Base-by-base conservation (phyloP, 176 grass and related monocot species). In the Cenchrus purpureus region DNA sequence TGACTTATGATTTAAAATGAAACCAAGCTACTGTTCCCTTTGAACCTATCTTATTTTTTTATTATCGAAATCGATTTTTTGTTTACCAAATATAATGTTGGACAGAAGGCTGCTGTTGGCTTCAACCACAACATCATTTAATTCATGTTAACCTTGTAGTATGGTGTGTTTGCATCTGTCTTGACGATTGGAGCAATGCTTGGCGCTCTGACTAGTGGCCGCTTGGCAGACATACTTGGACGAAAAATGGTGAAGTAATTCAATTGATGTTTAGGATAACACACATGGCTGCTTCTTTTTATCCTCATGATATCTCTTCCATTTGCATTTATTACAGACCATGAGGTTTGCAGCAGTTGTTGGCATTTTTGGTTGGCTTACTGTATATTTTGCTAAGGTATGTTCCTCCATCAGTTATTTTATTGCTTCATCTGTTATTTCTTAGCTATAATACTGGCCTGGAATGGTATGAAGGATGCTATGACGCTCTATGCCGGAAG, bases 121-220 rank as follows among this genome's bases (percentile, higher is more conserved):
- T 51, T 74, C 31, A 66, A 76, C 62, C 7, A n/a, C 10, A 32
- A n/a, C 10, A 54, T 13, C 13, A 44, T 45, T 73, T 55, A 19
- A 51, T 43, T 43, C 17, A 71, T 84, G 43, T 69, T 68, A 43
- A 73, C 25, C n/a, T 92, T 91, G 76, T 67, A 96, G 91, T 96
- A 91, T 44, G 87, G 86, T 29, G 7, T 91, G 67, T 96, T 96
- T 70, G 94, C 79, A 75, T 93, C 91, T 50, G 86, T 96, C 66
- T 83, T 96, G 84, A 81, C 94, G n/a, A 87, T 96, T 80, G 94
- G 94, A 34, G 94, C 94, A 28, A 96, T 96, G 91, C n/a, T 89
- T 78, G 94, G 91, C 4, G 91, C 94, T n/a, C 61, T 96, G 22
- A 89, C 90, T 55, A 89, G 94, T 22, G 91, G 91, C 8, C 40